phyloP scores from a whole-genome alignment of 768 basidiomycete species.

The Lyophyllum semitale region DNA sequence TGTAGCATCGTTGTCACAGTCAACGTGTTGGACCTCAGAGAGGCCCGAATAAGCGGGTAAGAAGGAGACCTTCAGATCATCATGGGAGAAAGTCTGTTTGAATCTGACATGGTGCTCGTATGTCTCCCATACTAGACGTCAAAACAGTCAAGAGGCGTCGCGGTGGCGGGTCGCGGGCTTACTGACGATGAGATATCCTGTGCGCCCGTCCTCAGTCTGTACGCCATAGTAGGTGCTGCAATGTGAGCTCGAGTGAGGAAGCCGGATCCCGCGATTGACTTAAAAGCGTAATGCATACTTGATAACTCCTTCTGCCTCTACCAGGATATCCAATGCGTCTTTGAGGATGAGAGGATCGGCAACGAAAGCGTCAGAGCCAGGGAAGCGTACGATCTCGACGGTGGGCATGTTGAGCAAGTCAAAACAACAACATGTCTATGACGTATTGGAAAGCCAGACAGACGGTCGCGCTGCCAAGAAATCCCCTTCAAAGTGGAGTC shows the following conservation, averaged over 20 bases:
- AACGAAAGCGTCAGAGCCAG: slow-evolving; percentile 11
- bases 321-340: slow-evolving; percentile 4
- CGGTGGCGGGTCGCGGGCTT: not conserved
- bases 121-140: slow-evolving; percentile 10
- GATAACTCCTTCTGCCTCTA: slow-evolving; percentile 12
- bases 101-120: slow-evolving; percentile 10
- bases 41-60: not conserved
- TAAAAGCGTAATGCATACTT: not conserved
- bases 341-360: slow-evolving; percentile 6
- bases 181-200: slow-evolving; percentile 13
- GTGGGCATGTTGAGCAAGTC: slow-evolving; percentile 9
- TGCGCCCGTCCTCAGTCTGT: slow-evolving; percentile 11
- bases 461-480: no score
- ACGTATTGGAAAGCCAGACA: no score
- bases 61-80: not conserved
- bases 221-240: slow-evolving; percentile 13
- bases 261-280: not conserved
- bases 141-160: not conserved
- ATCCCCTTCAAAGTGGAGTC: no score
- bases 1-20: slow-evolving; percentile 6
- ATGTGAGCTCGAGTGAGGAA: not conserved
- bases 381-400: slow-evolving; percentile 12
- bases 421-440: not conserved
- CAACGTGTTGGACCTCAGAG: slow-evolving; percentile 7
- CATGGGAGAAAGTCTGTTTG: slow-evolving; percentile 1